These are phyloP conservation scores for Aspergillus saccharolyticus DNA, from an alignment of 495 filamentous ascomycete species.

Conservation along the genomic window DNA sequence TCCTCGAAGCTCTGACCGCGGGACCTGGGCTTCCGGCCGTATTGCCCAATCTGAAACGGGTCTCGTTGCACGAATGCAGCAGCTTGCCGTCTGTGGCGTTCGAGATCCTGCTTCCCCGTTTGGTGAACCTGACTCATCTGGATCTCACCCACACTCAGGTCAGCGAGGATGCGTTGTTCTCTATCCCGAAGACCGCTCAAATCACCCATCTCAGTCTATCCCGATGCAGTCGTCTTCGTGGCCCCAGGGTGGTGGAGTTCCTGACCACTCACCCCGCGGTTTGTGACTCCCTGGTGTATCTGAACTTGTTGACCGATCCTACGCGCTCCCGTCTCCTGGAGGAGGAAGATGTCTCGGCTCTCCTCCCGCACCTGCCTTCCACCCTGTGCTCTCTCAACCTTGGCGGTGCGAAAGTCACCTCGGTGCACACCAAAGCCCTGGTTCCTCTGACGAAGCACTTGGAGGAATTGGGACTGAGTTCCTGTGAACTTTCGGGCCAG, in stretches of 20 bases:
- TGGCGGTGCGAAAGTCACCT: slow-evolving; percentile 66
- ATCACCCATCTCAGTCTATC: slow-evolving; percentile 79
- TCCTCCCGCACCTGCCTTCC: slow-evolving; percentile 63
- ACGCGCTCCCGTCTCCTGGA: slow-evolving; percentile 69
- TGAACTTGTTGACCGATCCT: slow-evolving; percentile 72
- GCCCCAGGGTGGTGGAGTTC: slow-evolving; percentile 64
- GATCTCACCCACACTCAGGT: slow-evolving; percentile 78
- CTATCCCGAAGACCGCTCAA: slow-evolving; percentile 64
- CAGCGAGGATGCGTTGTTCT: slow-evolving; percentile 64
- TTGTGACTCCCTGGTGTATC: slow-evolving; percentile 56
- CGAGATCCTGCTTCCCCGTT: slow-evolving; percentile 63
- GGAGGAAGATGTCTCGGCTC: slow-evolving; percentile 55
- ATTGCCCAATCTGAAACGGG: slow-evolving; percentile 56
- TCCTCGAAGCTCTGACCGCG: slow-evolving; percentile 42
- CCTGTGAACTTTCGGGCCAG: slow-evolving; percentile 55
- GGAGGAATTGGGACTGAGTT: slow-evolving; percentile 72
- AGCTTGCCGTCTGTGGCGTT: slow-evolving; percentile 65
- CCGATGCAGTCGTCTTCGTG: slow-evolving; percentile 68
- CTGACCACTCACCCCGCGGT: slow-evolving; percentile 68
- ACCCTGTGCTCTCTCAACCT: slow-evolving; percentile 72
- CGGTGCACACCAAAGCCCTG: slow-evolving; percentile 59
- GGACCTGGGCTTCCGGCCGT: slow-evolving; percentile 39
- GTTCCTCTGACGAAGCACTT: slow-evolving; percentile 71
- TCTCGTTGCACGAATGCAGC: slow-evolving; percentile 80
- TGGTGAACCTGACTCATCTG: slow-evolving; percentile 69